Percentiles rank a stretch among this genome's conserved stretches.
phyloP scores from a whole-genome alignment of 177 flowering plant genomes.

The Vitis hybrid region DNA sequence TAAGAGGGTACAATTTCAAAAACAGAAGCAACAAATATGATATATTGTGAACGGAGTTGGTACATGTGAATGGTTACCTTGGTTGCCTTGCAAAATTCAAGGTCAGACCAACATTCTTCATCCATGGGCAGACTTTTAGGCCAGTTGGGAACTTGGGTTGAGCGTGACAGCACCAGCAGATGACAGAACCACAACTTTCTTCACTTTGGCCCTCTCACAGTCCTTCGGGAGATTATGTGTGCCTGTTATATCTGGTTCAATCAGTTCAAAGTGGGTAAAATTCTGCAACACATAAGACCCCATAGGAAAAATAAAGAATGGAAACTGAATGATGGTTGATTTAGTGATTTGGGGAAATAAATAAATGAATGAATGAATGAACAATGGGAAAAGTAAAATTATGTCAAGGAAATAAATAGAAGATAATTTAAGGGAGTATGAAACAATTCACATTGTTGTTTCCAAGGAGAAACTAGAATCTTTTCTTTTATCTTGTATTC shows the following conservation, averaged over 20 bases:
- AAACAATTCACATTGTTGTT: neutral
- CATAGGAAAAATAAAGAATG: neutral
- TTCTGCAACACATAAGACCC: neutral
- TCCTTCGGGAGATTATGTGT: conserved; percentile 34
- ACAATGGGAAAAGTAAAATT: too few species aligned
- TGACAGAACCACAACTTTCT: conserved; percentile 32
- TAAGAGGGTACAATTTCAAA: too few species aligned
- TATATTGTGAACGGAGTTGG: neutral
- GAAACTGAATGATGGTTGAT: neutral
- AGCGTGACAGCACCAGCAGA: conserved; percentile 23
- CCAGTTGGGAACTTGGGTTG: conserved; percentile 25
- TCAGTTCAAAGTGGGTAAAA: conserved; percentile 23
- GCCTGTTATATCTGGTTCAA: conserved; percentile 35
- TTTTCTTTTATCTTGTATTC: neutral
- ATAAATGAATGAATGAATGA: too few species aligned
- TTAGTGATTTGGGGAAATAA: neutral
- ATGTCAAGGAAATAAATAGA: too few species aligned
- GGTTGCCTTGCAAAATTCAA: conserved; percentile 22
- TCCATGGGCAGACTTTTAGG: conserved; percentile 27
- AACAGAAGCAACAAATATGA: neutral
- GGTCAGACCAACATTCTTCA: conserved; percentile 38
- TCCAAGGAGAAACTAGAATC: neutral
- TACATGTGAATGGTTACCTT: conserved; percentile 11
- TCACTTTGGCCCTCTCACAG: conserved; percentile 20
- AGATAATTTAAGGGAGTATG: neutral